Evolutionary conservation across 176 grass and related monocot genomes (phyloP).

Genomic region (Cymbopogon citratus): DNA sequence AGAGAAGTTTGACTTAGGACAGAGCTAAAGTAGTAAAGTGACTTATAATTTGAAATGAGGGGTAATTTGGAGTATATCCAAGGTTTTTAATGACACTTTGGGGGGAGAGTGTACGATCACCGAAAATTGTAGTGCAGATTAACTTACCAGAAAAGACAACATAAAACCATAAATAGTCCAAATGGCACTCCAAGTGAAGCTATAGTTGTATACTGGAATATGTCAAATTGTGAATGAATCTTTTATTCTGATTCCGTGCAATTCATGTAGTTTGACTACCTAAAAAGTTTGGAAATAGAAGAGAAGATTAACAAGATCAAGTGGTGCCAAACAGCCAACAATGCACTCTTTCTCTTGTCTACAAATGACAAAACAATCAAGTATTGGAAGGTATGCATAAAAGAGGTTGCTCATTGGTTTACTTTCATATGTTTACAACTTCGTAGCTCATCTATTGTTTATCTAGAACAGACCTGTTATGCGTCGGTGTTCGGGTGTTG

Average conservation of each 20-base stretch:
- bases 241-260: conserved; percentile 24
- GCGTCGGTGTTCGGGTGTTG: background rate
- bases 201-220: background rate
- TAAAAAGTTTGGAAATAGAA: conserved; percentile 98
- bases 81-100: background rate
- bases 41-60: background rate
- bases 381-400: conserved; percentile 76
- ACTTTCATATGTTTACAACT: background rate
- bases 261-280: conserved; percentile 79
- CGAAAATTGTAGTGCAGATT: background rate
- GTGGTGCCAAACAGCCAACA: conserved; percentile 74
- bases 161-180: conserved; percentile 3
- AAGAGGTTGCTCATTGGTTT: conserved; percentile 13
- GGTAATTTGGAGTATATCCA: background rate
- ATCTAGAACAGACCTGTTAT: background rate
- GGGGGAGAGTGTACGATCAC: background rate
- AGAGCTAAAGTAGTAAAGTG: background rate
- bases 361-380: conserved; percentile 96
- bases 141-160: conserved; percentile 8
- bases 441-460: background rate
- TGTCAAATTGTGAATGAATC: background rate
- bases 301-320: conserved; percentile 95
- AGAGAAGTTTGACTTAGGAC: background rate
- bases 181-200: conserved; percentile 13
- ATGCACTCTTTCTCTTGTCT: conserved; percentile 67